Conservation (phyloP, 73 alveolate genomes). For the Paramecium primaurelia region DNA sequence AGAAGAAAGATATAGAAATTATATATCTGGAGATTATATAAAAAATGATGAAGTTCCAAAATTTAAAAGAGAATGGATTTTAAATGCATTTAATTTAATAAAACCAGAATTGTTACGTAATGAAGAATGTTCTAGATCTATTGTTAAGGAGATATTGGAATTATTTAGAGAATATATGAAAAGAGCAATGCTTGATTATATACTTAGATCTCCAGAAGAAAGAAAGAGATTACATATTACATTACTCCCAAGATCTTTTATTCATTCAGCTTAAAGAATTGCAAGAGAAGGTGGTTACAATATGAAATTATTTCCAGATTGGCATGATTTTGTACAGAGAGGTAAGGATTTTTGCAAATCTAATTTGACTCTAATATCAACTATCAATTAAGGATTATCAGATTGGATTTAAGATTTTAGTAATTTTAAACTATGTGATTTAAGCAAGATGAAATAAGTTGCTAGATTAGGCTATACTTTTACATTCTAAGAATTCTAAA, state of each 20-base stretch:
- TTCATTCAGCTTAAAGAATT: slow-evolving; percentile 82
- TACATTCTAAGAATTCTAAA: slow-evolving; percentile 80
- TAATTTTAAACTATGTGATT: slow-evolving; percentile 60
- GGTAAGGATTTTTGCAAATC: slow-evolving; percentile 50
- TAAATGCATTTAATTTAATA: slow-evolving; percentile 76
- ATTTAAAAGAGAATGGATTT: slow-evolving; percentile 83
- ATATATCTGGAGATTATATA: slow-evolving; percentile 83
- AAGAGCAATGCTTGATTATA: slow-evolving; percentile 86
- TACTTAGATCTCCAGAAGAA: slow-evolving; percentile 91
- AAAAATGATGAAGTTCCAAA: slow-evolving; percentile 84
- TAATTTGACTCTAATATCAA: slow-evolving; percentile 3
- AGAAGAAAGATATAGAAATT: slow-evolving; percentile 80
- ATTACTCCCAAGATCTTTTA: slow-evolving; percentile 85
- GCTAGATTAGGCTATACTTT: slow-evolving; percentile 78
- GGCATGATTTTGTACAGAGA: slow-evolving; percentile 68
- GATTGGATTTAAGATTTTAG: slow-evolving; percentile 75
- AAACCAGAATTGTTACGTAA: slow-evolving; percentile 70
- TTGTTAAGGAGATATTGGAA: slow-evolving; percentile 82
- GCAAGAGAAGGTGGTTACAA: slow-evolving; percentile 91
- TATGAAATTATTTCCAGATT: slow-evolving; percentile 68
- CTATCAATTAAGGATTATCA: slow-evolving; percentile 8
- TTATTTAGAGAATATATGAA: slow-evolving; percentile 83
- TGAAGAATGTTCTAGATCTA: slow-evolving; percentile 60
- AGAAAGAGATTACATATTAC: slow-evolving; percentile 91
- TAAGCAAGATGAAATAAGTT: slow-evolving; percentile 55